phyloP scores from a whole-genome alignment of 345 rosid species.

The Combretum micranthum region DNA sequence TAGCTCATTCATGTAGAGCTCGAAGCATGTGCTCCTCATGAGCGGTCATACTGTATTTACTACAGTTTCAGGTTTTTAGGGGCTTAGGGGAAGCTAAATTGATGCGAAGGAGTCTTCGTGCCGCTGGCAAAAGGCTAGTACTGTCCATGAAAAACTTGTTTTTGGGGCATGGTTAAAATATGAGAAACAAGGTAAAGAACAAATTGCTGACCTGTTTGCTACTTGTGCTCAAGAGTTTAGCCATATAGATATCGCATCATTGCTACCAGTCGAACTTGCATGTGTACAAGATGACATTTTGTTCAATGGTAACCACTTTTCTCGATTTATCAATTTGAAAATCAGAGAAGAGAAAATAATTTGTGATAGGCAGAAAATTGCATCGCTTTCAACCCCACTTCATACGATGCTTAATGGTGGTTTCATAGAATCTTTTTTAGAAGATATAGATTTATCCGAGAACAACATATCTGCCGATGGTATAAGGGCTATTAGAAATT shows the following conservation, averaged over 20 bases:
- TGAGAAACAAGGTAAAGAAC: conserved; percentile 87
- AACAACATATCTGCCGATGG: conserved; percentile 66
- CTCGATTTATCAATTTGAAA: conserved; percentile 48
- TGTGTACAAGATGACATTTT: conserved; percentile 27
- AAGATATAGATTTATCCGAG: conserved; percentile 82
- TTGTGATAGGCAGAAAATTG: conserved; percentile 76
- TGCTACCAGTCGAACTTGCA: conserved; percentile 29
- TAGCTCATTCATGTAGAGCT: conserved; percentile 97
- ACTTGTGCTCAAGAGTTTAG: conserved; percentile 66
- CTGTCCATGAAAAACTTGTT: conserved; percentile 78
- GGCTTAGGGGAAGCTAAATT: conserved; percentile 90
- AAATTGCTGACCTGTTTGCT: conserved; percentile 70
- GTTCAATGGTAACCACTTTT: conserved; percentile 21
- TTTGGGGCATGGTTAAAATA: conserved; percentile 91
- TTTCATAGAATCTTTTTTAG: conserved; percentile 74
- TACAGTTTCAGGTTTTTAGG: conserved; percentile 80
- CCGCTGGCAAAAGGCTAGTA: conserved; percentile 84
- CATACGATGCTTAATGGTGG: conserved; percentile 83
- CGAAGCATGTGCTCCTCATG: conserved; percentile 61
- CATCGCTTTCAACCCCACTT: conserved; percentile 83
- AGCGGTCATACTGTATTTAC: conserved; percentile 60
- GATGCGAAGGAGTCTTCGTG: conserved; percentile 79
- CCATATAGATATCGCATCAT: conserved; percentile 57
- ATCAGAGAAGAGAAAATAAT: conserved; percentile 68
- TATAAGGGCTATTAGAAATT: conserved; percentile 59